Base-by-base conservation (phyloP, 2,329 filamentous ascomycete species). In the Trichoderma hamatum region DNA sequence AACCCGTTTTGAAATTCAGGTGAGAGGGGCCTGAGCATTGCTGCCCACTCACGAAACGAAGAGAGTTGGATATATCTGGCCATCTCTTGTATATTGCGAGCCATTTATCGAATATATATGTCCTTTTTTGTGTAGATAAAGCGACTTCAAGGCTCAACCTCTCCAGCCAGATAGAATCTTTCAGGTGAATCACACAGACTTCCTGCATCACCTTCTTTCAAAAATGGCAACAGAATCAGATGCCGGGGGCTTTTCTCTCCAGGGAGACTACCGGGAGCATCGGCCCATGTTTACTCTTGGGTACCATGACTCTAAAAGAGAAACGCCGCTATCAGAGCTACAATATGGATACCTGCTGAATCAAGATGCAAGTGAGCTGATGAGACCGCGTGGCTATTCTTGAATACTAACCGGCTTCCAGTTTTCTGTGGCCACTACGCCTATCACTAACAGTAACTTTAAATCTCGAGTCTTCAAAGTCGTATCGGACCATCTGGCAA, bases 381-480 rank as follows among this genome's bases (percentile, higher is more conserved):
- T 62, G 65, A 14, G 39, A 26, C 30, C 19, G 19, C 54, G 26
- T 51, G n/a, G 39, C n/a, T 19, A 52, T 68, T 30, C 60, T 13
- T 46, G n/a, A 55, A n/a, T 21, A 58, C 61, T 71, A 51, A 69
- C 43, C 36, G 14, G 5, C 70, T 32, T 61, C 26, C 67, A 94
- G 91, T 93, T 95, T 82, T 88, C 90, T 76, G 92, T 94, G 82
- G 85, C 92, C 72, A 94, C 92, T 5, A 89, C 89, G 21, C 90
- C 92, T 62, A 90, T 96, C 76, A 95, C 92, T 49, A 96, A 91
- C 75, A 79, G 83, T 24, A 85, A 89, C 75, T 96, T 95, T 78
- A 89, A 89, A 71, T 83, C 87, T 32, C 86, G 91, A 68, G 88
- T 96, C 19, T 83, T 91, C 72, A 82, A 83, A 28, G 82, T 92